Evolutionary conservation across 371 early-diverging fungal genomes (phyloP).

Genomic region (Mortierella sp.): DNA sequence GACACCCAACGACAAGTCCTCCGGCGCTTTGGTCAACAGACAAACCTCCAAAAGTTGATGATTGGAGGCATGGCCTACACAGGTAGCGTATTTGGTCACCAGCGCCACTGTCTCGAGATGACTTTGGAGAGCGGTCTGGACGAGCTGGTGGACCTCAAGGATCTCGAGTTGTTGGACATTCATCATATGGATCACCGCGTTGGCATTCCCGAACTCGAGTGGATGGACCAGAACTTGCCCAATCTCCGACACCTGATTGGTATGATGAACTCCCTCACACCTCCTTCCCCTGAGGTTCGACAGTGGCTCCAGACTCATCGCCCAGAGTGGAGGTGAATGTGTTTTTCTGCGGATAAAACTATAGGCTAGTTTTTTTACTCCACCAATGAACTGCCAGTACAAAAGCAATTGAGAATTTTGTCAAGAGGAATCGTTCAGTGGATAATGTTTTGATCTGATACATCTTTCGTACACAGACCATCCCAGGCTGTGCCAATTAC

Average conservation of each 20-base stretch:
- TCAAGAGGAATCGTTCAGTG: too few relatives aligned
- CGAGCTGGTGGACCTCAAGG: not conserved
- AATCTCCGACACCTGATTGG: not conserved
- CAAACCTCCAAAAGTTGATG: not conserved
- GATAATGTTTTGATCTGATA: too few relatives aligned
- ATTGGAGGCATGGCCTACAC: not conserved
- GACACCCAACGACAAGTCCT: not conserved
- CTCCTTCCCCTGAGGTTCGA: too few relatives aligned
- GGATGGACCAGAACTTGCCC: slow-evolving; percentile 8
- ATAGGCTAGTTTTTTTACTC: too few relatives aligned
- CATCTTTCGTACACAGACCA: too few relatives aligned
- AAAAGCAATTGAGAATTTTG: too few relatives aligned
- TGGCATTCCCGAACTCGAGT: slow-evolving; percentile 17
- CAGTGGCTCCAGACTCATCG: too few relatives aligned
- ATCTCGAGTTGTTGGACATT: slow-evolving; percentile 6
- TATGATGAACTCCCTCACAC: not conserved
- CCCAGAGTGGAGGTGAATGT: too few relatives aligned
- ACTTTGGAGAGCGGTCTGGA: slow-evolving; percentile 23
- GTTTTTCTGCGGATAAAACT: too few relatives aligned
- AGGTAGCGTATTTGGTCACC: not conserved
- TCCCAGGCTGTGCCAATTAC: too few relatives aligned
- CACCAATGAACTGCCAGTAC: too few relatives aligned
- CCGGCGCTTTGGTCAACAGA: not conserved
- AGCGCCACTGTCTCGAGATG: slow-evolving; percentile 14
- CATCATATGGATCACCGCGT: slow-evolving; percentile 12